Conservation (phyloP, 192 early-diverging fungal genomes). For the Entrophospora sp. region DNA sequence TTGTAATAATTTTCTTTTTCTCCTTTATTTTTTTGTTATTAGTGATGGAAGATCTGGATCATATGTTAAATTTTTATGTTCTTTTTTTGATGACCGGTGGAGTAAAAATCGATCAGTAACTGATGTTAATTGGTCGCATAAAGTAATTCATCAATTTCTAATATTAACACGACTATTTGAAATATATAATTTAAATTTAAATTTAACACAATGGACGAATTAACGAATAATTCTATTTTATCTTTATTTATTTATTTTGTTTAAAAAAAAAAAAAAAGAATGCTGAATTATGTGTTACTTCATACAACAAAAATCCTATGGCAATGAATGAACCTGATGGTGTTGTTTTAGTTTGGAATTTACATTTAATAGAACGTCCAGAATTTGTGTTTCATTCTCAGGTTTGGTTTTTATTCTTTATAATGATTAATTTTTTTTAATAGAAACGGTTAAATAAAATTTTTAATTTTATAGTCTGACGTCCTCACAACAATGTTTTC, state of each 20-base stretch:
- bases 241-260: no score
- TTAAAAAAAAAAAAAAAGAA: no score
- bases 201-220: no score
- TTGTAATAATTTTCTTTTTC: not conserved
- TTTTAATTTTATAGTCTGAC: slow-evolving; percentile 50
- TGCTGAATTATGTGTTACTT: slow-evolving; percentile 78
- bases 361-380: slow-evolving; percentile 76
- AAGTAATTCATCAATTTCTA: slow-evolving; percentile 34
- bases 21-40: slow-evolving; percentile 19
- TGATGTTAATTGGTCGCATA: slow-evolving; percentile 83
- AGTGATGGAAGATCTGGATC: slow-evolving; percentile 60
- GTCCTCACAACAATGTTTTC: slow-evolving; percentile 84
- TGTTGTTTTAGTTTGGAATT: slow-evolving; percentile 90
- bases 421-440: not conserved
- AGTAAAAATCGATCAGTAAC: slow-evolving; percentile 86
- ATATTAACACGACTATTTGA: not conserved
- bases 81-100: slow-evolving; percentile 78
- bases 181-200: not conserved
- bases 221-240: no score
- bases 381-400: slow-evolving; percentile 93
- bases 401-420: slow-evolving; percentile 24
- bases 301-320: slow-evolving; percentile 87
- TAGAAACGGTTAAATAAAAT: not conserved
- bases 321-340: slow-evolving; percentile 90
- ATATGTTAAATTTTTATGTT: slow-evolving; percentile 56